phyloP scores from a whole-genome alignment of 2,329 filamentous ascomycete species.

The Leptographium wingfieldii region DNA sequence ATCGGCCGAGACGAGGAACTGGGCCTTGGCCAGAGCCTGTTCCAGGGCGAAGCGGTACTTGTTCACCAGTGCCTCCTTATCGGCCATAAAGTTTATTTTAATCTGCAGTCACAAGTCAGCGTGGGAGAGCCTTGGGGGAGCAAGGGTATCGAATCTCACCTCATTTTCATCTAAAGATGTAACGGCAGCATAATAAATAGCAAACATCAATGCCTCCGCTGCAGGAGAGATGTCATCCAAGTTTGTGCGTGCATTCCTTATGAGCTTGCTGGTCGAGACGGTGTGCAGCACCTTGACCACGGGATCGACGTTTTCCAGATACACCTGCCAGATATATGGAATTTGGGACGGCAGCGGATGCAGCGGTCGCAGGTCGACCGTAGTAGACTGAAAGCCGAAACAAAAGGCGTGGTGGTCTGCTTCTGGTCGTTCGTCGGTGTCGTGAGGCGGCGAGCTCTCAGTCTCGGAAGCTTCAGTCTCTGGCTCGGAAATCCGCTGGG shows the following conservation, averaged over 20 bases:
- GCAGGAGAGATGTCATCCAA: conserved; percentile 42
- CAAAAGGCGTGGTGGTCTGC: conserved; percentile 59
- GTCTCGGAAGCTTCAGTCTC: conserved; percentile 47
- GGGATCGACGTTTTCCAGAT: conserved; percentile 37
- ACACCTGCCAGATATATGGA: conserved; percentile 38
- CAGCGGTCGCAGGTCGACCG: conserved; percentile 41
- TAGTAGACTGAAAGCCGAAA: conserved; percentile 59
- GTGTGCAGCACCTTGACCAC: conserved; percentile 31
- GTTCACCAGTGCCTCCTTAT: conserved; percentile 31
- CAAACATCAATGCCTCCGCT: conserved; percentile 51
- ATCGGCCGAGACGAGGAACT: conserved; percentile 48
- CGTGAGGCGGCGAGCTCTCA: conserved; percentile 40
- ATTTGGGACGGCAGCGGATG: conserved; percentile 42
- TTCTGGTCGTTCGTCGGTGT: conserved; percentile 21
- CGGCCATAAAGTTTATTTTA: conserved; percentile 33
- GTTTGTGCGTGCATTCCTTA: conserved; percentile 38
- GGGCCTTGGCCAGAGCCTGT: conserved; percentile 46
- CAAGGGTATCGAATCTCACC: conserved; percentile 22
- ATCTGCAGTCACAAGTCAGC: conserved; percentile 25
- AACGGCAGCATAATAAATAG: conserved; percentile 46
- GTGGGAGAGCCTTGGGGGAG: neutral
- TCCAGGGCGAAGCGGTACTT: conserved; percentile 43
- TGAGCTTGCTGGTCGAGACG: conserved; percentile 27
- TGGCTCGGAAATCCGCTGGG: conserved; percentile 33
- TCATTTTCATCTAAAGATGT: conserved; percentile 48